phyloP scores from a whole-genome alignment of 352 stramenopile species.

The Elongisporangium senticosum region DNA sequence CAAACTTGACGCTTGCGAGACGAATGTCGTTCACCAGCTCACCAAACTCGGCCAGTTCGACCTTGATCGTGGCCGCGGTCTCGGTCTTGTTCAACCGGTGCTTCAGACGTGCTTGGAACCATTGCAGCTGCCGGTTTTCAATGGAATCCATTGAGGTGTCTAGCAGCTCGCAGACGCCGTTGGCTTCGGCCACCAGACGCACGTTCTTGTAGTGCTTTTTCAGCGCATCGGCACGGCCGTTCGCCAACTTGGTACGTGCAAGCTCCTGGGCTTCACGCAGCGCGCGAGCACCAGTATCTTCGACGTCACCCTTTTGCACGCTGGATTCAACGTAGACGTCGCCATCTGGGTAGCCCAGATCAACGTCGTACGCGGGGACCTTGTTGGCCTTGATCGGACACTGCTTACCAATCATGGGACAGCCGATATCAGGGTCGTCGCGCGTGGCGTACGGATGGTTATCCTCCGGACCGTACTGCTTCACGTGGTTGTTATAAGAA shows the following conservation, averaged over 20 bases:
- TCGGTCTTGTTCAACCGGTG: slow-evolving; percentile 65
- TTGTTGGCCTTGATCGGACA: slow-evolving; percentile 87
- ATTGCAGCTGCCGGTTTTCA: slow-evolving; percentile 59
- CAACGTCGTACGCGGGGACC: slow-evolving; percentile 61
- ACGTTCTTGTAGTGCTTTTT: slow-evolving; percentile 89
- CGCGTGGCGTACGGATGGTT: slow-evolving; percentile 87
- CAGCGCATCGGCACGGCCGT: slow-evolving; percentile 63
- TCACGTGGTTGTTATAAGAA: slow-evolving; percentile 87
- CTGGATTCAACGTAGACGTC: slow-evolving; percentile 75
- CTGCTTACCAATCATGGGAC: slow-evolving; percentile 87
- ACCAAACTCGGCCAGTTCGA: slow-evolving; percentile 77
- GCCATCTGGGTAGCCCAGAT: slow-evolving; percentile 77
- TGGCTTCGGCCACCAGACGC: slow-evolving; percentile 73
- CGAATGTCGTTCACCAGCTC: slow-evolving; percentile 79
- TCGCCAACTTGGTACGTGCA: slow-evolving; percentile 55
- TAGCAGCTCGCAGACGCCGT: slow-evolving; percentile 69
- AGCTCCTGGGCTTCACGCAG: slow-evolving; percentile 65
- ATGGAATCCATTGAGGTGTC: slow-evolving; percentile 74
- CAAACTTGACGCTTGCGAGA: slow-evolving; percentile 70
- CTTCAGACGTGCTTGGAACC: slow-evolving; percentile 75
- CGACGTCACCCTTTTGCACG: slow-evolving; percentile 58
- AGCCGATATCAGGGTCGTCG: slow-evolving; percentile 76
- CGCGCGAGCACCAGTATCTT: slow-evolving; percentile 64
- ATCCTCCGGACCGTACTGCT: slow-evolving; percentile 85
- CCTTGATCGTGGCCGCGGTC: slow-evolving; percentile 82